Conservation (phyloP, 2,329 filamentous ascomycete species). For the Alternaria panax region DNA sequence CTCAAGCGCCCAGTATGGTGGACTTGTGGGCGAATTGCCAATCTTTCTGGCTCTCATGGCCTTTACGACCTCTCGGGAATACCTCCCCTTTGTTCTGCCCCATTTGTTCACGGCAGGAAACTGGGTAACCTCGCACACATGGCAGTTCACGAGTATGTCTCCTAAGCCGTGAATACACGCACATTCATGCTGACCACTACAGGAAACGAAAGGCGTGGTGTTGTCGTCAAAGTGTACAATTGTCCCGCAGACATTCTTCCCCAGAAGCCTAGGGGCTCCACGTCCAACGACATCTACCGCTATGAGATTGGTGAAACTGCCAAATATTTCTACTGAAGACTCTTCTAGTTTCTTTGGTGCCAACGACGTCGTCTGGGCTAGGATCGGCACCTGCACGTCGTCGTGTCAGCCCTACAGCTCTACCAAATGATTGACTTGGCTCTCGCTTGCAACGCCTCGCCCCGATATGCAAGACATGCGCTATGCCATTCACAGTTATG, state of each 20-base stretch:
- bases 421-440: too few species aligned
- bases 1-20: background rate
- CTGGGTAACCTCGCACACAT: conserved; percentile 9
- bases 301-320: conserved; percentile 27
- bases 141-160: conserved; percentile 29
- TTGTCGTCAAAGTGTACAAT: conserved; percentile 37
- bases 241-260: conserved; percentile 10
- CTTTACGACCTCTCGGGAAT: conserved; percentile 25
- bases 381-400: conserved; percentile 3
- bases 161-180: background rate
- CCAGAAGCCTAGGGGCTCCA: background rate
- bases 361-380: conserved; percentile 17
- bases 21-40: conserved; percentile 42
- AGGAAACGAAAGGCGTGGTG: conserved; percentile 35
- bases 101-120: conserved; percentile 22
- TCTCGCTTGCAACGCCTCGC: background rate
- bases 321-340: conserved; percentile 30
- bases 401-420: background rate
- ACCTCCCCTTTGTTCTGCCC: conserved; percentile 22
- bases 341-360: background rate
- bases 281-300: conserved; percentile 18
- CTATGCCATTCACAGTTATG: background rate
- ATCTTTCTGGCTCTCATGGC: conserved; percentile 45
- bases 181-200: background rate
- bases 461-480: background rate